phyloP scores from a whole-genome alignment of 331 rosid species.

The Prunus yedoensis region DNA sequence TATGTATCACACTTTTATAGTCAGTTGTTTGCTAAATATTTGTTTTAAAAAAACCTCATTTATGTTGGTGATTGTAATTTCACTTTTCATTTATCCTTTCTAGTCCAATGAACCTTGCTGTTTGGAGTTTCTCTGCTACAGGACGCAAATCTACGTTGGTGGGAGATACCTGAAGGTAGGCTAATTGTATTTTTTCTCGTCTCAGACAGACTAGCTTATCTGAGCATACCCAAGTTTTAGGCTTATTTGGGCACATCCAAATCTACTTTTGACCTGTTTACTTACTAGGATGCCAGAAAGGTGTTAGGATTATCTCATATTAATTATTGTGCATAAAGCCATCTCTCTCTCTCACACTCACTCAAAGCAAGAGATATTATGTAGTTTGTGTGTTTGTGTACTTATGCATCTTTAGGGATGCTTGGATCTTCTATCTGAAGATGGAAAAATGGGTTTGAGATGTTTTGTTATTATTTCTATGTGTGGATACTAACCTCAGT shows the following conservation, averaged over 20 bases:
- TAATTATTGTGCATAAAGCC: no score
- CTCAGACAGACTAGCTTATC: background rate
- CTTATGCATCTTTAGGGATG: no score
- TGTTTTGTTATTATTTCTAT: background rate
- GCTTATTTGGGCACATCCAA: background rate
- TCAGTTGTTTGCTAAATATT: constrained; percentile 10
- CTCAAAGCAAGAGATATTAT: no score
- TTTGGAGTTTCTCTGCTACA: constrained; percentile 47
- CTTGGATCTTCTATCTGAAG: background rate
- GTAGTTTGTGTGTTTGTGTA: no score
- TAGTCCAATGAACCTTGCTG: constrained; percentile 68
- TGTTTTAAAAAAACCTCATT: background rate
- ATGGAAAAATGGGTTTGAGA: background rate
- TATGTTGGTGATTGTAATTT: constrained; percentile 21
- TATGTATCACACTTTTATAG: background rate
- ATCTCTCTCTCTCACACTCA: no score
- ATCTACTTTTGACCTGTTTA: background rate
- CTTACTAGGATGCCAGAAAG: background rate
- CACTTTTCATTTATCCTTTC: background rate
- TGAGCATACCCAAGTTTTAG: background rate
- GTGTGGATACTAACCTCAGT: background rate
- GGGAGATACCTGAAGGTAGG: constrained; percentile 89
- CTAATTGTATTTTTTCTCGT: background rate
- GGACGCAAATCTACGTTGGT: constrained; percentile 66
- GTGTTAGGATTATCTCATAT: no score